Conservation (phyloP, 768 basidiomycete genomes). For the Austroboletus eburneus region DNA sequence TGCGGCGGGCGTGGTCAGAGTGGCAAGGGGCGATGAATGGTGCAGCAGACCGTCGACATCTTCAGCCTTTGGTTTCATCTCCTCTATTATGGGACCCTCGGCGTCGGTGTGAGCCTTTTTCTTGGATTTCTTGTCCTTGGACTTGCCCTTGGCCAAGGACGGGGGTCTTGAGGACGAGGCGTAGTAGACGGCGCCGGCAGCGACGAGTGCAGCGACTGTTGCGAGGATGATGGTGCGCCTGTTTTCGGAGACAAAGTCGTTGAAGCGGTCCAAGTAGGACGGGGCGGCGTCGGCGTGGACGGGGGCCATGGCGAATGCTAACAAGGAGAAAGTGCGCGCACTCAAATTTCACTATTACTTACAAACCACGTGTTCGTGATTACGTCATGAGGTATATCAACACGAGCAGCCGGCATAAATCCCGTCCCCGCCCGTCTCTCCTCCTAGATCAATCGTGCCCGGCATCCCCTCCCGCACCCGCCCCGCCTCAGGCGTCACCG, state of each 20-base stretch:
- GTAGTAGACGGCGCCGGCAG: slow-evolving; percentile 73
- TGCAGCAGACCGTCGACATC: slow-evolving; percentile 30
- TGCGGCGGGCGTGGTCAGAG: slow-evolving; percentile 16
- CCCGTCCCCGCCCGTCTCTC: slow-evolving; percentile 10
- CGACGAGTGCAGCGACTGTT: slow-evolving; percentile 65
- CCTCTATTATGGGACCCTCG: slow-evolving; percentile 80
- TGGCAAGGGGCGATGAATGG: not conserved
- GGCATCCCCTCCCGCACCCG: slow-evolving; percentile 33
- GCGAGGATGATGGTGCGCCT: slow-evolving; percentile 72
- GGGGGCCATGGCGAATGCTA: slow-evolving; percentile 18
- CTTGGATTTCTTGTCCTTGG: slow-evolving; percentile 46
- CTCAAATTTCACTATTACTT: slow-evolving; percentile 10
- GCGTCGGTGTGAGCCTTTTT: slow-evolving; percentile 51
- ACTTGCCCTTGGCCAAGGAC: slow-evolving; percentile 43
- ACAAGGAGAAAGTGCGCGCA: not conserved
- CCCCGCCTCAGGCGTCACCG: slow-evolving; percentile 22
- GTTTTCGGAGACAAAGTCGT: slow-evolving; percentile 70
- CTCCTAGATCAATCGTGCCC: slow-evolving; percentile 37
- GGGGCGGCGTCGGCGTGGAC: slow-evolving; percentile 4
- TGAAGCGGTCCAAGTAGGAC: slow-evolving; percentile 57
- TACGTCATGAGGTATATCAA: slow-evolving; percentile 25
- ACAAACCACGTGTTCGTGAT: slow-evolving; percentile 15
- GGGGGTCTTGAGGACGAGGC: slow-evolving; percentile 38
- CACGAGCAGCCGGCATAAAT: slow-evolving; percentile 30
- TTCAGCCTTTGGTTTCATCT: slow-evolving; percentile 47